Conservation (phyloP, 1,284 basidiomycete species). For the Cutaneotrichosporon sp. region DNA sequence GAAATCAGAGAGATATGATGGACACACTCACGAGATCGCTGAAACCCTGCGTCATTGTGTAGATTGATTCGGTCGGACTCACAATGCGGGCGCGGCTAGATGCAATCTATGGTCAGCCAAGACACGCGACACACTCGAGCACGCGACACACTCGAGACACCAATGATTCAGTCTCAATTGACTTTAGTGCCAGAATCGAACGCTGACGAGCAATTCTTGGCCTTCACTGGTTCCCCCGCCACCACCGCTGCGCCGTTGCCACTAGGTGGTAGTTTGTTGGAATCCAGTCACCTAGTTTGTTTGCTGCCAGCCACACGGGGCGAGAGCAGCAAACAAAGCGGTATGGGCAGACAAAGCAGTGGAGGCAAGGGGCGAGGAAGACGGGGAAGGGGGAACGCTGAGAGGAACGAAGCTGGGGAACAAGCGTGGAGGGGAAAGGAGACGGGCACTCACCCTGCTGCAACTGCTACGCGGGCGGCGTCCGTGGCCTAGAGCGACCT, state of each 20-base stretch:
- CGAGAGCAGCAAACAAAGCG: no score
- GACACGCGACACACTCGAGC: not conserved
- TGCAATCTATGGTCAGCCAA: not conserved
- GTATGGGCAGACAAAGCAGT: no score
- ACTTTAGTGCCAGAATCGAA: not conserved
- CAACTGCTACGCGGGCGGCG: not conserved
- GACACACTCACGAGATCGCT: not conserved
- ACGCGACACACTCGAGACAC: no score
- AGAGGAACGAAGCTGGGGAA: no score
- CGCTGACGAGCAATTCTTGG: not conserved
- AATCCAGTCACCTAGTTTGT: no score
- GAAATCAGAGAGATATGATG: not conserved
- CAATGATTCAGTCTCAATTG: not conserved
- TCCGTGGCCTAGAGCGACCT: not conserved
- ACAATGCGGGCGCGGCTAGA: not conserved
- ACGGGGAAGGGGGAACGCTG: no score
- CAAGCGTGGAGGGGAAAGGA: no score
- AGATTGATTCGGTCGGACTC: slow-evolving; percentile 1
- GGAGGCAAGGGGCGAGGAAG: no score
- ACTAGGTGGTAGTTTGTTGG: no score
- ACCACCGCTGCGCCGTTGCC: no score
- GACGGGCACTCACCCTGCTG: slow-evolving; percentile 1
- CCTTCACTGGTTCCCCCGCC: not conserved
- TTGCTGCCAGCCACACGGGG: no score
- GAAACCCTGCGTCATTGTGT: not conserved